These are phyloP conservation scores for Capillidium rhysosporum DNA, from an alignment of 371 early-diverging fungal genomes.

Conservation along the genomic window DNA sequence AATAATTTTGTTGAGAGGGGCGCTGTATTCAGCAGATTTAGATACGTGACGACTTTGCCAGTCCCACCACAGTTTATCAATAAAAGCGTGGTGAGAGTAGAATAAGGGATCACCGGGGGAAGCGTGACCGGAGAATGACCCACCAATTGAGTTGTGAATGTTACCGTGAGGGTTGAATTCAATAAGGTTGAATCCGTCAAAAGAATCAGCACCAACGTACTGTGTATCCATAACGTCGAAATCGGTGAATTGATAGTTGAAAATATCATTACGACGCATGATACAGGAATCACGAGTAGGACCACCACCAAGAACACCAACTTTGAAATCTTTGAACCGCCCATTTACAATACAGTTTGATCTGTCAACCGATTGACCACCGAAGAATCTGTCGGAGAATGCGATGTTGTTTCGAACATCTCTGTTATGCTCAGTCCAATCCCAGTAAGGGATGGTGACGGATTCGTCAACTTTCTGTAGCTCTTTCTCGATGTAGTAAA, in stretches of 20 bases:
- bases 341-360: constrained; percentile 10
- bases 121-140: constrained; percentile 16
- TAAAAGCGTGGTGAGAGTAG: constrained; percentile 8
- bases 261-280: not conserved
- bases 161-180: constrained; percentile 23
- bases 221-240: not conserved
- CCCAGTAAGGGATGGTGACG: constrained; percentile 32
- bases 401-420: constrained; percentile 7
- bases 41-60: constrained; percentile 1
- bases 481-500: constrained; percentile 13
- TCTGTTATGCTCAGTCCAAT: constrained; percentile 17
- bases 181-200: constrained; percentile 6
- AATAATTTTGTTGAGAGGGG: not conserved
- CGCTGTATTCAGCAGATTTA: not conserved
- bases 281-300: not conserved
- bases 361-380: constrained; percentile 8
- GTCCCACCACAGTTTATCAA: constrained; percentile 7
- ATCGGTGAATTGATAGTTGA: not conserved
- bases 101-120: constrained; percentile 10
- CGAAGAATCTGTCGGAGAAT: constrained; percentile 6
- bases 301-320: not conserved
- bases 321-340: constrained; percentile 6
- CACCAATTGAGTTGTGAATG: constrained; percentile 25
- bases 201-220: not conserved
- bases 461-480: constrained; percentile 15